phyloP scores from a whole-genome alignment of 2,329 filamentous ascomycete genomes.

The Cryphonectria parasitica region DNA sequence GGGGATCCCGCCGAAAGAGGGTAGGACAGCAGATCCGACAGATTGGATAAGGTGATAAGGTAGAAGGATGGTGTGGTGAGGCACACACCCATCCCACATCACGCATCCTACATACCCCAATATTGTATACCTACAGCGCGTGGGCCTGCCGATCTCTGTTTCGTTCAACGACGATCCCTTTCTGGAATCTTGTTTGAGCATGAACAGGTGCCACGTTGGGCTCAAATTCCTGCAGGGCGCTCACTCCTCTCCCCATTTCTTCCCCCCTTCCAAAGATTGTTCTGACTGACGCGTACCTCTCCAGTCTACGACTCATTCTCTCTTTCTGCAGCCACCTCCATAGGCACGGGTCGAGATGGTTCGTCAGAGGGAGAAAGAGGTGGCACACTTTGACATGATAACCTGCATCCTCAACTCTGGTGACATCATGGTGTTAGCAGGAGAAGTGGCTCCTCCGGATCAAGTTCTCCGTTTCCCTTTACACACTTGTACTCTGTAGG shows the following conservation, averaged over 20 bases:
- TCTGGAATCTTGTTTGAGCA: background rate
- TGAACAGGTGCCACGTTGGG: background rate
- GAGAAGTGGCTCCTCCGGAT: background rate
- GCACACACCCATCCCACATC: background rate
- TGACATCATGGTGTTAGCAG: background rate
- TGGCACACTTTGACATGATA: background rate
- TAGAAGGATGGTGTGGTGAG: background rate
- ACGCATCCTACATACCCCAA: background rate
- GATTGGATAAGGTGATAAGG: slow-evolving; percentile 1
- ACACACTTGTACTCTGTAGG: background rate
- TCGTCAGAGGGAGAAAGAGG: background rate
- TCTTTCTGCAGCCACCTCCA: background rate
- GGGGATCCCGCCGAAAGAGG: background rate
- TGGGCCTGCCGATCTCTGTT: slow-evolving; percentile 1
- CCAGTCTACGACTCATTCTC: background rate
- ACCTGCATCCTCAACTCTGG: background rate
- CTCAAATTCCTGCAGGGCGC: background rate
- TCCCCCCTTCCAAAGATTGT: background rate
- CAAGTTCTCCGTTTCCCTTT: background rate
- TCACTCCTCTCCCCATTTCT: background rate
- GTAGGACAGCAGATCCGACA: background rate
- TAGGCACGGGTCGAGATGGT: background rate
- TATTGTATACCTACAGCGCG: background rate
- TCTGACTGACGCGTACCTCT: background rate
- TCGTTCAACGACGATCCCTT: background rate